Conservation (phyloP, 208 protist species). For the Tritrichomonas foetus region DNA sequence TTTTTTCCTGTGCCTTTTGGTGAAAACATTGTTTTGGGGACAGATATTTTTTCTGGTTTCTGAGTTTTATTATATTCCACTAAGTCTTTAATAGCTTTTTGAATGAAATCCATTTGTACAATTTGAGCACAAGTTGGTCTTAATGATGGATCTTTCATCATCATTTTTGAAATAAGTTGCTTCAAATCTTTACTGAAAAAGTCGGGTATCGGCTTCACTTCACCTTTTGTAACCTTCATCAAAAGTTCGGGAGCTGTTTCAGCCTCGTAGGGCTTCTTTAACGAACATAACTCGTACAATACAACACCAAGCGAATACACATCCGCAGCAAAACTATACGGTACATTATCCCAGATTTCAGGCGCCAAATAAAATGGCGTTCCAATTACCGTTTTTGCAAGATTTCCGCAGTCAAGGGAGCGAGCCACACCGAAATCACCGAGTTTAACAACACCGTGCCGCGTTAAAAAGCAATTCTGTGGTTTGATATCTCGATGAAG, state of each 20-base stretch:
- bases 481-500: slow-evolving; percentile 54
- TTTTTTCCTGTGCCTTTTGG: background rate
- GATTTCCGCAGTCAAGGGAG: background rate
- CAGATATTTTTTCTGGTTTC: background rate
- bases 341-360: background rate
- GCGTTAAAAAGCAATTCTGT: slow-evolving; percentile 46
- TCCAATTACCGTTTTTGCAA: slow-evolving; percentile 37
- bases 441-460: slow-evolving; percentile 12
- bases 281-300: slow-evolving; percentile 56
- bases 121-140: background rate
- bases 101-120: background rate
- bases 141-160: background rate
- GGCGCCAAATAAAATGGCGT: slow-evolving; percentile 43
- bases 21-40: no score
- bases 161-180: background rate
- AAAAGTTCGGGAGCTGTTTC: background rate
- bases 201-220: background rate
- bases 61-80: background rate
- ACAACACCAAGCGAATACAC: slow-evolving; percentile 62
- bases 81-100: background rate
- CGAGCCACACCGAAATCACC: slow-evolving; percentile 49
- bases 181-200: background rate
- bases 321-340: slow-evolving; percentile 55
- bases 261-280: slow-evolving; percentile 53
- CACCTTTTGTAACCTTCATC: background rate